phyloP scores from a whole-genome alignment of 2,329 filamentous ascomycete species.

The Cercospora sp. region DNA sequence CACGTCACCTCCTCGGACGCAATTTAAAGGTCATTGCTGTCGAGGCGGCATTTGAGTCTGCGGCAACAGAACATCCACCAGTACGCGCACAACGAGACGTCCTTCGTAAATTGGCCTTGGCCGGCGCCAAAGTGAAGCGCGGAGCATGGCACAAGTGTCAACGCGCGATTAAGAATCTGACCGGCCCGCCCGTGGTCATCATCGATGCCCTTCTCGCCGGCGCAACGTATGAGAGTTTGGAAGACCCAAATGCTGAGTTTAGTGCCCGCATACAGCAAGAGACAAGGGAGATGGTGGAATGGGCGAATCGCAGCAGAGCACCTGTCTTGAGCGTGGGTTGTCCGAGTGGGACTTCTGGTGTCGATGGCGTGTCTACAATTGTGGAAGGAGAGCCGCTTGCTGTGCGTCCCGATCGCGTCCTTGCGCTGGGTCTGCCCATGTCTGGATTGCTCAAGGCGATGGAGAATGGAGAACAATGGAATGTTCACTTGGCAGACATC shows the following conservation, averaged over 20 bases:
- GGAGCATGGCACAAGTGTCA: slow-evolving; percentile 60
- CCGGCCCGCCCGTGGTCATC: slow-evolving; percentile 73
- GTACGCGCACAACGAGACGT: slow-evolving; percentile 79
- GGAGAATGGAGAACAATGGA: slow-evolving; percentile 65
- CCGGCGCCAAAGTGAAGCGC: slow-evolving; percentile 61
- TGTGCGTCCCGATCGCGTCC: slow-evolving; percentile 77
- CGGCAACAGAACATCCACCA: slow-evolving; percentile 76
- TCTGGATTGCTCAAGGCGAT: slow-evolving; percentile 79
- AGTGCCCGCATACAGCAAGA: slow-evolving; percentile 70
- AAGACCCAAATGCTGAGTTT: slow-evolving; percentile 47
- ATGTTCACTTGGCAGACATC: slow-evolving; percentile 78
- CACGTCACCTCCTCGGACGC: slow-evolving; percentile 81
- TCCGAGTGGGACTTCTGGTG: slow-evolving; percentile 83
- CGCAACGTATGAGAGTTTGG: slow-evolving; percentile 83
- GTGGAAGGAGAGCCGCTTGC: slow-evolving; percentile 76
- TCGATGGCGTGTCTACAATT: slow-evolving; percentile 65
- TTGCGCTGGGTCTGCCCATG: slow-evolving; percentile 84
- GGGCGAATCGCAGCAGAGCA: slow-evolving; percentile 85
- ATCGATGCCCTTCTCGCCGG: slow-evolving; percentile 88
- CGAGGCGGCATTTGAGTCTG: slow-evolving; percentile 79
- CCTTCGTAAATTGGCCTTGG: slow-evolving; percentile 69
- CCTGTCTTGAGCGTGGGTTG: slow-evolving; percentile 86
- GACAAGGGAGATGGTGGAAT: slow-evolving; percentile 86
- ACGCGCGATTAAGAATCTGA: slow-evolving; percentile 54
- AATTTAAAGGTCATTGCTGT: slow-evolving; percentile 79